These are phyloP conservation scores for Eucalyptus pauciflora DNA, from an alignment of 345 rosid genomes.

Conservation along the genomic window DNA sequence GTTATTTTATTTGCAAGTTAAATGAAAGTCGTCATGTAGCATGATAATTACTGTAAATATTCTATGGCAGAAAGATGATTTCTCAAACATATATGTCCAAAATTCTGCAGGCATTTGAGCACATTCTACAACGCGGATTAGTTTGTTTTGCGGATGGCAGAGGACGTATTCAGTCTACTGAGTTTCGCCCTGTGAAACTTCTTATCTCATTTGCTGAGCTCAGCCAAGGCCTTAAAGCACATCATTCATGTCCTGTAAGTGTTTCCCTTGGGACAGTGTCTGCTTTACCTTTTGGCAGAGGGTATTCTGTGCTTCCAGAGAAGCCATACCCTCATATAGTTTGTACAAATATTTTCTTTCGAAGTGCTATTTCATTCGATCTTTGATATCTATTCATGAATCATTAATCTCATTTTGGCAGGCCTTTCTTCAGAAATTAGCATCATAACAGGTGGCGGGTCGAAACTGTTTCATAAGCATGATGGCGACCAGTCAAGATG, in stretches of 20 bases:
- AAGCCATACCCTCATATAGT: background rate
- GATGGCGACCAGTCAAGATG: background rate
- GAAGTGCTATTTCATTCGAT: background rate
- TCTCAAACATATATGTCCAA: background rate
- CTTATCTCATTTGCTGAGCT: constrained; percentile 60
- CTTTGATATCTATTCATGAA: background rate
- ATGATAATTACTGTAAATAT: background rate
- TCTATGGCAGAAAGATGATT: background rate
- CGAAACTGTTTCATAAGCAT: background rate
- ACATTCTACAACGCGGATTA: constrained; percentile 51
- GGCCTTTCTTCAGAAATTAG: background rate
- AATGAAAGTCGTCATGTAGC: background rate
- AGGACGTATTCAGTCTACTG: constrained; percentile 54
- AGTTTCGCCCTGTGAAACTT: constrained; percentile 68
- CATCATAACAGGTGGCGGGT: background rate
- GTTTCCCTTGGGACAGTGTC: background rate
- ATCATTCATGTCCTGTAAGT: constrained; percentile 88
- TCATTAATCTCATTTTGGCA: background rate
- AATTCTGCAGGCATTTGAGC: constrained; percentile 75
- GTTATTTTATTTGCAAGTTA: background rate
- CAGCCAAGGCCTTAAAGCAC: constrained; percentile 59
- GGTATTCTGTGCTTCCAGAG: background rate
- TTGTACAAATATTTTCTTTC: background rate
- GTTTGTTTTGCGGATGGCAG: constrained; percentile 57
- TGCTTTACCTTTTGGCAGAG: background rate